A percentile compares a stretch with the other conserved stretches of the same genome.
Evolutionary conservation across 106 monocot species (phyloP).

Genomic region (Dactylorhiza incarnata): DNA sequence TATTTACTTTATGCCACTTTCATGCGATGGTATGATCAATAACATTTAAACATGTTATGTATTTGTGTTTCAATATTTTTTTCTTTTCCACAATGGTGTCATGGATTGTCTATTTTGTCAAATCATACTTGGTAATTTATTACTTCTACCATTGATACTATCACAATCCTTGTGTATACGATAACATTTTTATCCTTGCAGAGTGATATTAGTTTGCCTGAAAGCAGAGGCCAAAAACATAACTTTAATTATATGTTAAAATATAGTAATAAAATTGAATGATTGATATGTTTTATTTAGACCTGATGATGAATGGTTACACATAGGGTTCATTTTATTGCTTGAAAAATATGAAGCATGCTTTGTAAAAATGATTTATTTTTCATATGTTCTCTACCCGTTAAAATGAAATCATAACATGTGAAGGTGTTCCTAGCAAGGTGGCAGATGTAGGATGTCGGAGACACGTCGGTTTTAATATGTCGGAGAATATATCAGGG

Average conservation of each 20-base stretch:
- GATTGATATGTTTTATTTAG: background rate
- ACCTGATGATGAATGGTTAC: background rate
- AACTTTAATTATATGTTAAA: background rate
- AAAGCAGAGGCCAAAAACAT: background rate
- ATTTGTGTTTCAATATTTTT: background rate
- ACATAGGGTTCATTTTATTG: background rate
- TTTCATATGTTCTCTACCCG: too few species aligned
- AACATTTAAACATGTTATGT: background rate
- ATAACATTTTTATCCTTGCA: background rate
- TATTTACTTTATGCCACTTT: conserved; percentile 11
- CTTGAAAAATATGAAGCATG: background rate
- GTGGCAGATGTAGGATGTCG: too few species aligned
- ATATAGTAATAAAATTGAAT: background rate
- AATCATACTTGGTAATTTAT: background rate
- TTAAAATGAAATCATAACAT: too few species aligned
- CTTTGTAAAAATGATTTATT: background rate
- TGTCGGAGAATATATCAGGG: too few species aligned
- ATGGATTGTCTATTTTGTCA: background rate
- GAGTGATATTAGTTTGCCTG: background rate
- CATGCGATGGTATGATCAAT: background rate
- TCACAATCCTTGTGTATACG: background rate
- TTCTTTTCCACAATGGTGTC: background rate
- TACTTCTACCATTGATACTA: background rate
- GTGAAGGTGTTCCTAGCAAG: too few species aligned
- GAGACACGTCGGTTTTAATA: too few species aligned